Percentiles rank a stretch among this genome's conserved stretches.
Evolutionary conservation across 2,329 filamentous ascomycete species (phyloP).

Genomic region (Metarhizium rileyi): DNA sequence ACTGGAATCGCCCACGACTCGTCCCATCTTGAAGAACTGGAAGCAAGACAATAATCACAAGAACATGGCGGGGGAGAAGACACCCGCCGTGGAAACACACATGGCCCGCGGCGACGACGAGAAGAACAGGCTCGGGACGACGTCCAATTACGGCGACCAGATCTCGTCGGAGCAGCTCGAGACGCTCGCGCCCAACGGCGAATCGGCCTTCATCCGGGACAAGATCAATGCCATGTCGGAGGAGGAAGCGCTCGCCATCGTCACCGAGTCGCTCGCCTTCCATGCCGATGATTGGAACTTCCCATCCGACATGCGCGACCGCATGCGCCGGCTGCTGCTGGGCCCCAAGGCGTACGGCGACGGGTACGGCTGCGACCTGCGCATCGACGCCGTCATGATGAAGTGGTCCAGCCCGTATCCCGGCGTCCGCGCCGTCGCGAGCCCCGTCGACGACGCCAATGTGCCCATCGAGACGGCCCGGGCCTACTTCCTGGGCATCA

Average conservation of each 20-base stretch:
- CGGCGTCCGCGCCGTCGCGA: conserved; percentile 30
- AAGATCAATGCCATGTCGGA: conserved; percentile 32
- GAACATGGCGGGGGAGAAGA: neutral
- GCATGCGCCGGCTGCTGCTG: conserved; percentile 27
- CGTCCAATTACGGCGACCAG: conserved; percentile 20
- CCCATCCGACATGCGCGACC: conserved; percentile 30
- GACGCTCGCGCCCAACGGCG: conserved; percentile 31
- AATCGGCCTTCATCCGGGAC: conserved; percentile 27
- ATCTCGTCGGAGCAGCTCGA: conserved; percentile 30
- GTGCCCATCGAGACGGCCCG: conserved; percentile 31
- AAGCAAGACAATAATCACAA: too few species aligned
- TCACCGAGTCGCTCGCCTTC: conserved; percentile 27
- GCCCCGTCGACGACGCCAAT: conserved; percentile 23
- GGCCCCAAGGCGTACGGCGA: conserved; percentile 30
- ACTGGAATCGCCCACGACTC: too few species aligned
- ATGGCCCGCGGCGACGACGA: neutral
- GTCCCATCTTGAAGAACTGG: too few species aligned
- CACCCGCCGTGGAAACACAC: neutral
- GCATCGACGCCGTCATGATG: conserved; percentile 30
- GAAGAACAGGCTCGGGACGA: neutral
- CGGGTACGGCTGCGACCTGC: conserved; percentile 30
- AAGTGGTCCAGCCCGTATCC: conserved; percentile 32
- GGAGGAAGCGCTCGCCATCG: conserved; percentile 30
- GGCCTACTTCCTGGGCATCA: conserved; percentile 30
- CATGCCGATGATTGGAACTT: conserved; percentile 36